A percentile compares a stretch with the other conserved stretches of the same genome.
Evolutionary conservation across 2,329 filamentous ascomycete species (phyloP).

Genomic region (Colletotrichum camelliae): DNA sequence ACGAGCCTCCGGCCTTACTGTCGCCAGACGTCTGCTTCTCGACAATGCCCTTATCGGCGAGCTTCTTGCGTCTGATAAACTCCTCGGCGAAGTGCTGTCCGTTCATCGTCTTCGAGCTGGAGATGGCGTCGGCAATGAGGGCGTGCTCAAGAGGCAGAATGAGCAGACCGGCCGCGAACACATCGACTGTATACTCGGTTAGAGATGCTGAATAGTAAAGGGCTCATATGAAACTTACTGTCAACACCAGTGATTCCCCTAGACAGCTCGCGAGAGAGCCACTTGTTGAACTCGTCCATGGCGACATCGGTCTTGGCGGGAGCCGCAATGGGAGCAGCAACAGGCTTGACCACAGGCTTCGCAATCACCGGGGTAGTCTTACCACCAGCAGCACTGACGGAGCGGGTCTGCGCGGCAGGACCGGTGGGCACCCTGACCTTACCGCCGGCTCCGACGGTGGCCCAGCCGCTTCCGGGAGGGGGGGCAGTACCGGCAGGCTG

Average conservation of each 20-base stretch:
- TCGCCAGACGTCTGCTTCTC: constrained; percentile 70
- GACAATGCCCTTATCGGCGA: constrained; percentile 89
- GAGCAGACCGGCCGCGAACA: constrained; percentile 78
- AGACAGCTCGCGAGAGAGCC: constrained; percentile 80
- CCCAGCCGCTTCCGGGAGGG: constrained; percentile 71
- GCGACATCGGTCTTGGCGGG: constrained; percentile 60
- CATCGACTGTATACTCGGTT: constrained; percentile 65
- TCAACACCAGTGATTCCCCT: constrained; percentile 69
- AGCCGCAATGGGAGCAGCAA: constrained; percentile 49
- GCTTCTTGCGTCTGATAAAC: constrained; percentile 89
- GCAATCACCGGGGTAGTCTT: constrained; percentile 50
- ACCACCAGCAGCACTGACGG: constrained; percentile 46
- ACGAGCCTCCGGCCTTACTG: constrained; percentile 50
- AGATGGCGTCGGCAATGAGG: constrained; percentile 87
- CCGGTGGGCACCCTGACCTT: constrained; percentile 81
- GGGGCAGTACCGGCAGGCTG: constrained; percentile 51
- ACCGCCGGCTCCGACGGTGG: constrained; percentile 91
- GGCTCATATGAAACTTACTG: constrained; percentile 46
- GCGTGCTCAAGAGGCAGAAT: constrained; percentile 78
- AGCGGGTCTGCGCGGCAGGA: constrained; percentile 54
- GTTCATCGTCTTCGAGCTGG: constrained; percentile 86
- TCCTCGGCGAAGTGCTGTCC: constrained; percentile 93
- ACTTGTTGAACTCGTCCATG: constrained; percentile 92
- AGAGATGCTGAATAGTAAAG: constrained; percentile 25
- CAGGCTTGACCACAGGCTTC: constrained; percentile 58